Base-by-base conservation (phyloP, 1,284 basidiomycete genomes). In the Chondrostereum purpureum region DNA sequence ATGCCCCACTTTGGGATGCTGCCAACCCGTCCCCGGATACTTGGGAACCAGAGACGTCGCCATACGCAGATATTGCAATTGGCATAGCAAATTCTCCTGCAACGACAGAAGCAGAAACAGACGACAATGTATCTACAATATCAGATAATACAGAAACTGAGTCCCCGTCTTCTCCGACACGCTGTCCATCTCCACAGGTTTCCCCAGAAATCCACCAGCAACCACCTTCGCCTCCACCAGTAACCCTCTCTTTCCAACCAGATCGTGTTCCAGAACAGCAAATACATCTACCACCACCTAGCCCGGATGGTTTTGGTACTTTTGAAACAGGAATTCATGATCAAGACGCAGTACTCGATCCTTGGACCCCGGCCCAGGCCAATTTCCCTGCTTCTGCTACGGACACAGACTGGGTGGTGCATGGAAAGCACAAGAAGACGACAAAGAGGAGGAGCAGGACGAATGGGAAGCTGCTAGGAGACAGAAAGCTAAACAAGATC, bases 401-500 rank as follows among this genome's bases (percentile, higher is more conserved):
- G 12, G 50, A 56, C 17, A 52, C 58, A 27, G 38, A 55, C 48
- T 59, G 42, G 63, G 64, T 12, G 66, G 71, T 38, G 67, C 67
- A 31, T 84, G 81, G 80, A 68, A 60, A 24, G 55, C 70, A 8
- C 61, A 73, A 11, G 74, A 71, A 14, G 50, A 53, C 4, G 49
- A 44, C 24, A 43, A 49, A 8, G 47, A 47, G 5, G 46, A 53
- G 16, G 51, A 55, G 36, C 54, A 63, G 4, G 83, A 87, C 54
- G 80, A 83, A 60, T 87, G 85, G 84, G 80, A 82, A 52, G 55
- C 62, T n/a, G 81, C 83, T 3, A 73, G 66, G 50, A 66, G 66
- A 54, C 65, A 73, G 51, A 81, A 83, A 54, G 74, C 73, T 49
- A 72, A 68, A 50, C 68, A 77, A 54, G 77, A 85, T 57, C 70